Evolutionary conservation across 164 flowering plant species (phyloP).

Genomic region (Aristolochia californica): DNA sequence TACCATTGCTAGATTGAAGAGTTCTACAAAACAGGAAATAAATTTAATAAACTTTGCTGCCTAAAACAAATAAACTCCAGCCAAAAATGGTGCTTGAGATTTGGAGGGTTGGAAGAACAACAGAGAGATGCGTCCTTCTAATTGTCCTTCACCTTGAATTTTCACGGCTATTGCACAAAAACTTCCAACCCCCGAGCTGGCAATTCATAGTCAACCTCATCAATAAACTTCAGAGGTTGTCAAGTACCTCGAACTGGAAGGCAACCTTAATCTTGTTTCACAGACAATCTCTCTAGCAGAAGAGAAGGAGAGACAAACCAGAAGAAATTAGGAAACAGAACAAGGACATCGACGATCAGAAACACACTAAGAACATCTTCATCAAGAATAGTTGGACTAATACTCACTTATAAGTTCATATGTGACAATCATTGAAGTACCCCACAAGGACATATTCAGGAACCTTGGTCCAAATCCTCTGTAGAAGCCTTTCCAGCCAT

Average conservation of each 20-base stretch:
- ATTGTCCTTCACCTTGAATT: too few species aligned
- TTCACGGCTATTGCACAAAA: not conserved
- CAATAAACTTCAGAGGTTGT: not conserved
- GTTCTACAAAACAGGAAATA: too few species aligned
- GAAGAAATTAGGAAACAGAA: too few species aligned
- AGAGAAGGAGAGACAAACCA: not conserved
- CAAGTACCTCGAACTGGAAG: not conserved
- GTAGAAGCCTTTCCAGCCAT: conserved; percentile 87
- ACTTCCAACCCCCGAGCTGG: not conserved
- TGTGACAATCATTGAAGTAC: conserved; percentile 82
- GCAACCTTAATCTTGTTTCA: conserved; percentile 22
- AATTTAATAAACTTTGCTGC: too few species aligned
- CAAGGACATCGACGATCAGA: not conserved
- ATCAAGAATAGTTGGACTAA: too few species aligned
- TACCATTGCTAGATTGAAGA: too few species aligned
- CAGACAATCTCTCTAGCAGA: conserved; percentile 38
- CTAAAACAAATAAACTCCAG: not conserved
- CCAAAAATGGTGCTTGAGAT: too few species aligned
- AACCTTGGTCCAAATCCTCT: conserved; percentile 92
- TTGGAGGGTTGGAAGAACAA: too few species aligned
- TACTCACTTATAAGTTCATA: conserved; percentile 75
- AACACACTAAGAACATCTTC: not conserved
- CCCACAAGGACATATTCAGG: conserved; percentile 76
- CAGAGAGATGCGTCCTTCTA: too few species aligned
- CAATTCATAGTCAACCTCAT: too few species aligned